A percentile compares a stretch with the other conserved stretches of the same genome.
These are phyloP conservation scores for Phlyctochytrium arcticum DNA, from an alignment of 192 early-diverging fungal species.

Conservation along the genomic window DNA sequence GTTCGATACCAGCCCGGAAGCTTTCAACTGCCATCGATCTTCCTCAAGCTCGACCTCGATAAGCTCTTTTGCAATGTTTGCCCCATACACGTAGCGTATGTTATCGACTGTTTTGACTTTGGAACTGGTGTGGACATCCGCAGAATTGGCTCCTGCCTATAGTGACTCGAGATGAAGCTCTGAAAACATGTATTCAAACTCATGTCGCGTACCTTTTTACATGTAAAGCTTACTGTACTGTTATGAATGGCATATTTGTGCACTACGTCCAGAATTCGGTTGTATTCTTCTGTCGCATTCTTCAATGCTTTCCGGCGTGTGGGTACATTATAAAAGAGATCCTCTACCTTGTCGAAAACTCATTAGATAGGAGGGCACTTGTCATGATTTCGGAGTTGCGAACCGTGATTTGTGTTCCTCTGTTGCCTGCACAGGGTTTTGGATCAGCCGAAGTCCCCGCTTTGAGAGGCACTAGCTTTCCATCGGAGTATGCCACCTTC, in stretches of 20 bases:
- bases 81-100: constrained; percentile 83
- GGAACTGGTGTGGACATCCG: constrained; percentile 73
- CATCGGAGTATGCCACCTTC: constrained; percentile 72
- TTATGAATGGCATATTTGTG: constrained; percentile 94
- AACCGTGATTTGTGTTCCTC: constrained; percentile 89
- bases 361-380: neutral
- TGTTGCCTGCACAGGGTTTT: constrained; percentile 92
- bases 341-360: constrained; percentile 63
- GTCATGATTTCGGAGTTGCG: neutral
- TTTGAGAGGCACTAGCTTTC: constrained; percentile 71
- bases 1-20: constrained; percentile 82
- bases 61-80: constrained; percentile 72
- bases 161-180: no score
- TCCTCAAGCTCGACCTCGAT: constrained; percentile 55
- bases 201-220: constrained; percentile 69
- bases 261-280: constrained; percentile 83
- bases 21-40: constrained; percentile 49
- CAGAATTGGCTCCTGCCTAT: constrained; percentile 62
- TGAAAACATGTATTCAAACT: no score
- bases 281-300: constrained; percentile 84
- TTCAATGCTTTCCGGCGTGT: constrained; percentile 82
- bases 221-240: constrained; percentile 74
- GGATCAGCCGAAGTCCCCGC: constrained; percentile 73
- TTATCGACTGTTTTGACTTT: constrained; percentile 63
- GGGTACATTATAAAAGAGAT: constrained; percentile 92